Percentiles rank a stretch among this genome's conserved stretches.
phyloP scores from a whole-genome alignment of 441 rosid species.

The Melastoma candidum region DNA sequence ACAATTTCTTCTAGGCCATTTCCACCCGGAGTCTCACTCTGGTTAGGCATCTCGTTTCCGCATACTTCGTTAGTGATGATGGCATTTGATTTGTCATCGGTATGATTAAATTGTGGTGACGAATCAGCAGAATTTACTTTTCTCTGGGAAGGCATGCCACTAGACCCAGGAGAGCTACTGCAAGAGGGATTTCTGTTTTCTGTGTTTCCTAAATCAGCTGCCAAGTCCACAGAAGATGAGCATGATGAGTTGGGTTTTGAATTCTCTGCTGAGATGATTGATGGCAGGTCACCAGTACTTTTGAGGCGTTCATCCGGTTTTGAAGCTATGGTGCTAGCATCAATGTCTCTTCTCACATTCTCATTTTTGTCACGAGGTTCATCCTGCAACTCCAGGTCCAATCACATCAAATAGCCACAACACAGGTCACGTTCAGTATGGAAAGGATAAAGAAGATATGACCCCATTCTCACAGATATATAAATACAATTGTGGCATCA shows the following conservation, averaged over 20 bases:
- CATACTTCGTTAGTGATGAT: slow-evolving; percentile 10
- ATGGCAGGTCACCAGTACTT: slow-evolving; percentile 18
- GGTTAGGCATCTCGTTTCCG: slow-evolving; percentile 6
- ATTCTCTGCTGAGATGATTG: slow-evolving; percentile 16
- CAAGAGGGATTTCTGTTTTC: slow-evolving; percentile 27
- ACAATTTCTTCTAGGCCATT: no score
- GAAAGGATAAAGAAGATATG: no score
- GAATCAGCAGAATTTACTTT: slow-evolving; percentile 19
- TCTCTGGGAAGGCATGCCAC: slow-evolving; percentile 16
- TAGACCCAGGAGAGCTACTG: slow-evolving; percentile 21
- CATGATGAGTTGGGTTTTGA: slow-evolving; percentile 24
- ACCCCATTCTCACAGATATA: no score
- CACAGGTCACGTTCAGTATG: no score
- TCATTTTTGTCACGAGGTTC: slow-evolving; percentile 14
- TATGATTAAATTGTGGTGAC: slow-evolving; percentile 14
- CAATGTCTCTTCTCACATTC: slow-evolving; percentile 13
- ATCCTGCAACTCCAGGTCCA: slow-evolving; percentile 30
- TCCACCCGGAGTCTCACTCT: no score
- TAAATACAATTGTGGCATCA: no score
- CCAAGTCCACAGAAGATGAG: slow-evolving; percentile 41
- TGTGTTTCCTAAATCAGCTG: slow-evolving; percentile 35
- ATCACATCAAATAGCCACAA: neutral
- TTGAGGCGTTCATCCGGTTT: slow-evolving; percentile 15
- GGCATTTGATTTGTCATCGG: slow-evolving; percentile 19
- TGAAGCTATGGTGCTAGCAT: slow-evolving; percentile 18